Base-by-base conservation (phyloP, 768 basidiomycete species). In the Boletus subparvulus region DNA sequence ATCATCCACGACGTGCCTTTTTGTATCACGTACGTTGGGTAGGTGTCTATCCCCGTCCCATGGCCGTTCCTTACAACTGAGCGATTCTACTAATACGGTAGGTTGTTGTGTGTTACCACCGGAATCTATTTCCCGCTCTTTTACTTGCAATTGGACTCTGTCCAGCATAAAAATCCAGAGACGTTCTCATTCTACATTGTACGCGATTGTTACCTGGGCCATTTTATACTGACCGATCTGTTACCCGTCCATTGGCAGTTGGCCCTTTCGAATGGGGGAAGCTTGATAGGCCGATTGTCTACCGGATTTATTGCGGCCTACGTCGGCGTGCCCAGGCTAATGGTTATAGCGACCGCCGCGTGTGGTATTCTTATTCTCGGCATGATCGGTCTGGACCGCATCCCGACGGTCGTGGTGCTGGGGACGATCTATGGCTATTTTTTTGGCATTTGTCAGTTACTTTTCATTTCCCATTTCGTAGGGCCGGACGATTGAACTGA, bases 181-280 rank as follows among this genome's bases (percentile, higher is more conserved):
- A 70, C 66, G n/a, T 70, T 86, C 6, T 80, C 84, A 0, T 85
- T 86, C 56, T 84, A 85, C 56, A 78, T 77, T 32, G 84, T 85
- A 55, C 11, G 68, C 49, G 26, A 54, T 26, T 35, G 7, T 19
- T 42, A 43, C 32, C 6, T 35, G 16, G 19, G 10, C 33, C 17
- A 28, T 9, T 14, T 21, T 35, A 37, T 36, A 19, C 30, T 32
- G 33, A 48, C 41, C 12, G 30, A 37, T 19, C 17, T 21, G n/a
- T 37, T 28, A 24, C 19, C 5, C n/a, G 3, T 33, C 3, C 21
- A 21, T 21, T 21, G 21, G 21, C 50, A 83, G 78, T 64, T 86
- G 35, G 74, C 79, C 1, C 75, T 86, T 24, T 61, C 84, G 21
- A 86, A 85, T 62, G 82, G 74, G 4, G 72, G 75, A 14, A 77